A percentile compares a stretch with the other conserved stretches of the same genome.
Evolutionary conservation across 768 basidiomycete species (phyloP).

Genomic region (Leccinum subgranulosum): DNA sequence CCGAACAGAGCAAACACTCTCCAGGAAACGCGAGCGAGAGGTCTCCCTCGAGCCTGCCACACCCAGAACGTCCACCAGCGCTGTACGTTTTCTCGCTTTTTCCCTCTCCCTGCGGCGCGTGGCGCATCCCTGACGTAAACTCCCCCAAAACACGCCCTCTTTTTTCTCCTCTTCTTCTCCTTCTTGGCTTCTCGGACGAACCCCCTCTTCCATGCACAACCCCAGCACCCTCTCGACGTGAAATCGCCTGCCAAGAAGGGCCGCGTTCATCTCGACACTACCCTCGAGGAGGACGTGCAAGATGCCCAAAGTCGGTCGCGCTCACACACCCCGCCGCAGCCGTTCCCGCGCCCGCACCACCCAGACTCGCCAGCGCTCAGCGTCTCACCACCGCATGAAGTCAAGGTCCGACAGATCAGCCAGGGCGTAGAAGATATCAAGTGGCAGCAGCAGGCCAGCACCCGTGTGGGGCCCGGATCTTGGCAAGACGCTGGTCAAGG

Average conservation of each 20-base stretch:
- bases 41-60: conserved; percentile 69
- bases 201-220: conserved; percentile 8
- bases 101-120: conserved; percentile 6
- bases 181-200: conserved; percentile 1
- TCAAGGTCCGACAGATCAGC: conserved; percentile 78
- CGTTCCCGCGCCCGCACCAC: conserved; percentile 4
- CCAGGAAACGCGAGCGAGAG: conserved; percentile 76
- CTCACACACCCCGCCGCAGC: conserved; percentile 56
- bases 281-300: neutral
- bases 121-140: conserved; percentile 29
- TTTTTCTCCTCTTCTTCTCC: neutral
- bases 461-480: neutral
- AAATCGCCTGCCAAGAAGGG: conserved; percentile 79
- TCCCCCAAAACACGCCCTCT: conserved; percentile 18
- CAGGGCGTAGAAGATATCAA: conserved; percentile 76
- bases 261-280: conserved; percentile 52
- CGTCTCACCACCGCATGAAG: conserved; percentile 72
- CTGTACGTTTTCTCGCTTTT: conserved; percentile 36
- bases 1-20: conserved; percentile 41
- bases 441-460: conserved; percentile 49
- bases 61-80: conserved; percentile 36
- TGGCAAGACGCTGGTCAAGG: conserved; percentile 11
- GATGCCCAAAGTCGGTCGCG: conserved; percentile 27
- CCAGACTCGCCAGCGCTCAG: conserved; percentile 35
- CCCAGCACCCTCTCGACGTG: conserved; percentile 35